Evolutionary conservation across 202 grass and related monocot genomes (phyloP), one percentile per base, ranked within the genome.

Genomic region (Schoenoplectus triqueter): DNA sequence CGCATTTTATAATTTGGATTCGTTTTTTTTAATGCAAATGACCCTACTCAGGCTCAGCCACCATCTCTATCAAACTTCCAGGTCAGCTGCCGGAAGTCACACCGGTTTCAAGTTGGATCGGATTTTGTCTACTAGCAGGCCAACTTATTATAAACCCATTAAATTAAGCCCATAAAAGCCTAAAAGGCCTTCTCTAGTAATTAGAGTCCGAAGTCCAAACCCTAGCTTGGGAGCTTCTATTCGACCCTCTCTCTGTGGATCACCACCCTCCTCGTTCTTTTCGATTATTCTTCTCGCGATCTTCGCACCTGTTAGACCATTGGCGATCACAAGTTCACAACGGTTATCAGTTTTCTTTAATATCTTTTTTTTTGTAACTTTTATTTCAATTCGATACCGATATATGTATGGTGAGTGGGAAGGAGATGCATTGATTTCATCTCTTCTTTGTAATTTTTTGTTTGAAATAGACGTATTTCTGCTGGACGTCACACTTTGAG

Each of bases 361-460:
- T 11, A 22, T 51, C 47, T 21, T 13, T 21, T 21, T 7, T 13
- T 21, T 21, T 73, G 5, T 51, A 21, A 19, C 46, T 73, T 7
- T 73, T 73, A 20, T 73, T 73, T 20, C 15, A 3, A 73, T 50
- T 71, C 45, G 14, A 73, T 73, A 7, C 69, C 46, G n/a, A 20
- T 49, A 21, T 10, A 73, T 73, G n/a, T 11, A 48, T 20, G 15
- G 15, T 50, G 69, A 70, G 5, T 2, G 1, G 2, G 68, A 70
- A 73, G 15, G 45, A 50, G 2, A 73, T 73, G 44, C 44, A 18
- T 2, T 11, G 44, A 48, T 73, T 1, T 13, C 0, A 45, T 69
- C 47, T 20, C 47, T 21, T 73, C 17, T 52, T 51, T 73, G 10
- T 20, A 20, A 10, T 20, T 73, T 19, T 20, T 6, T 11, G 41